Evolutionary conservation across 2,329 filamentous ascomycete species (phyloP), one percentile per base, ranked within the genome.

Genomic region (Iodosphaeria phyllophila): DNA sequence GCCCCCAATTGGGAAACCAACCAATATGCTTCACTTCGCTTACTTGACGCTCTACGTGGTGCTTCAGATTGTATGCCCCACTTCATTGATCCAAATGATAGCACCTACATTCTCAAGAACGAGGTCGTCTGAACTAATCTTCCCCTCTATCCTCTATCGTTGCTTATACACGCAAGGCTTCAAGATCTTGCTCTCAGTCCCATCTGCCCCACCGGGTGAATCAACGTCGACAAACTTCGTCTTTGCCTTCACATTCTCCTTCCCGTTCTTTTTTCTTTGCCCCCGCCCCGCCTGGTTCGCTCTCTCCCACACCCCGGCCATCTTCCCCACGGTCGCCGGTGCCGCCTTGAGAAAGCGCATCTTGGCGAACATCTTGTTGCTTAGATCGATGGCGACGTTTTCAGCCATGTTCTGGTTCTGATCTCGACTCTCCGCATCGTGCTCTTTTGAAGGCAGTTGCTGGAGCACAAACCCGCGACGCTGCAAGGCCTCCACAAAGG

Each of bases 101-200:
- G n/a, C n/a, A n/a, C n/a, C n/a, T n/a, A n/a, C n/a, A n/a, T n/a
- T n/a, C n/a, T n/a, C n/a, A n/a, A n/a, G n/a, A n/a, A n/a, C n/a
- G n/a, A n/a, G n/a, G n/a, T 23, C 21, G 16, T 23, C 21, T 14
- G 21, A 12, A 5, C 21, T 23, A 10, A 13, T 23, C 5, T 6
- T 16, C 5, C 13, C 15, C 4, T 9, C 4, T 15, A 15, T 8
- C 8, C 18, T 18, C 44, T 60, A 91, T 39, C 86, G 67, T 36
- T 84, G 66, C 57, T 95, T 95, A 52, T 95, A 95, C 32, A 95
- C 71, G 54, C 89, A 95, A 11, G 89, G 89, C 58, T 95, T 95
- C 38, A 98, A 50, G 28, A 86, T 60, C 16, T 46, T 51, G 26
- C 56, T 54, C 44, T 74, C 79, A n/a, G n/a, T n/a, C n/a, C n/a